Percentiles rank a stretch among this genome's conserved stretches.
These are phyloP conservation scores for Phytophthora pinifolia DNA, from an alignment of 352 stramenopile species.

Conservation along the genomic window DNA sequence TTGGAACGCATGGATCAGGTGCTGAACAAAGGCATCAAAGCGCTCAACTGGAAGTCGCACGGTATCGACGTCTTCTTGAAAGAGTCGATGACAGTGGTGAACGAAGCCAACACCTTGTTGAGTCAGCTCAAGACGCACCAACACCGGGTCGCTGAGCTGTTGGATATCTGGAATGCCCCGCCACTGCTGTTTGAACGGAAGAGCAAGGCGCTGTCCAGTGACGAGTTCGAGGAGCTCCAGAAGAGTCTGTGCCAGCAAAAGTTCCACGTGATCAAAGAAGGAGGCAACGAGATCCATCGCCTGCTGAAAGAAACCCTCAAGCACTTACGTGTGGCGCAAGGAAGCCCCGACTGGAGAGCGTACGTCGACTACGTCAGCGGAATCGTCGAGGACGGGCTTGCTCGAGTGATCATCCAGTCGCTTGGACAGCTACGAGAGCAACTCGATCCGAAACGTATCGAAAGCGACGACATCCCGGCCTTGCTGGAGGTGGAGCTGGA, in stretches of 20 bases:
- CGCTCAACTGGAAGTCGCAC: conserved; percentile 93
- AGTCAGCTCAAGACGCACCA: conserved; percentile 89
- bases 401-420: conserved; percentile 70
- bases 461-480: conserved; percentile 80
- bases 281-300: conserved; percentile 83
- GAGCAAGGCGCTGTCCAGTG: conserved; percentile 73
- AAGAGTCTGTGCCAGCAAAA: conserved; percentile 69
- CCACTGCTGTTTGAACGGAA: conserved; percentile 88
- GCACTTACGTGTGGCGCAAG: conserved; percentile 86
- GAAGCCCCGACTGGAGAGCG: conserved; percentile 91
- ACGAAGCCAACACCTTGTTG: conserved; percentile 86
- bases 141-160: conserved; percentile 69
- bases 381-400: conserved; percentile 86
- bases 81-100: conserved; percentile 88
- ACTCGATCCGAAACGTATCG: conserved; percentile 80
- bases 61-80: conserved; percentile 93
- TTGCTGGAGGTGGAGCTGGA: conserved; percentile 92
- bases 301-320: conserved; percentile 92
- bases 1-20: conserved; percentile 91
- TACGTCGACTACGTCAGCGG: conserved; percentile 93
- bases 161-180: conserved; percentile 72
- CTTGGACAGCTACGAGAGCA: conserved; percentile 76
- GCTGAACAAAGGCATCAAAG: conserved; percentile 86
- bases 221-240: conserved; percentile 89
- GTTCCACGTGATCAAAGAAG: conserved; percentile 89